Conservation (phyloP, 257 asterid genomes). For the Plantago major region DNA sequence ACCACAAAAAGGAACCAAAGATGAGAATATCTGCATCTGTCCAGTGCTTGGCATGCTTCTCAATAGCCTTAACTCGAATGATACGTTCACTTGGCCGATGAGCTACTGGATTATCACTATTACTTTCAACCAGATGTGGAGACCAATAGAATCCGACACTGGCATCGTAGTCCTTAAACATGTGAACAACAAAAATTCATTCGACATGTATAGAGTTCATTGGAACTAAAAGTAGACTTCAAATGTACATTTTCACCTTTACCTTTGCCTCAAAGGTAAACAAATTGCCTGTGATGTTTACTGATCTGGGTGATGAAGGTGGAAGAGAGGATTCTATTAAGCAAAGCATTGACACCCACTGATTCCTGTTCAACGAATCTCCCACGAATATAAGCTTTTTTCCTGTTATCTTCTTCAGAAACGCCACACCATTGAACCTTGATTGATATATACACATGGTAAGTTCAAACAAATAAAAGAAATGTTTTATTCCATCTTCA, state of each 20-base stretch:
- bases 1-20: slow-evolving; percentile 8
- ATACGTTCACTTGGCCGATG: slow-evolving; percentile 1
- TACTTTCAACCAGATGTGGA: neutral
- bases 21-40: slow-evolving; percentile 6
- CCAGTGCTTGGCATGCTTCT: slow-evolving; percentile 2
- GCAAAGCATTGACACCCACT: slow-evolving; percentile 10
- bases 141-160: slow-evolving; percentile 2
- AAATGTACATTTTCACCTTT: neutral
- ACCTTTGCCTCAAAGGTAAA: slow-evolving; percentile 3
- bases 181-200: neutral
- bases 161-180: slow-evolving; percentile 2
- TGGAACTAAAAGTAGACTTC: neutral
- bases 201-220: neutral
- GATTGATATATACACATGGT: neutral
- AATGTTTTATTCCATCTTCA: too few species aligned
- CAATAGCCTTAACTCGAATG: slow-evolving; percentile 4
- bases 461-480: neutral
- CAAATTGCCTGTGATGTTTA: neutral
- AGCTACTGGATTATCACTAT: neutral
- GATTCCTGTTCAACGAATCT: slow-evolving; percentile 11
- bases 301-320: neutral
- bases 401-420: slow-evolving; percentile 5
- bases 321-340: neutral
- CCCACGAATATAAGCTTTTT: slow-evolving; percentile 9
- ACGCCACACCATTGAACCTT: neutral